Conservation (phyloP, 2,329 filamentous ascomycete species). For the Neofusicoccum kwambonambiense region DNA sequence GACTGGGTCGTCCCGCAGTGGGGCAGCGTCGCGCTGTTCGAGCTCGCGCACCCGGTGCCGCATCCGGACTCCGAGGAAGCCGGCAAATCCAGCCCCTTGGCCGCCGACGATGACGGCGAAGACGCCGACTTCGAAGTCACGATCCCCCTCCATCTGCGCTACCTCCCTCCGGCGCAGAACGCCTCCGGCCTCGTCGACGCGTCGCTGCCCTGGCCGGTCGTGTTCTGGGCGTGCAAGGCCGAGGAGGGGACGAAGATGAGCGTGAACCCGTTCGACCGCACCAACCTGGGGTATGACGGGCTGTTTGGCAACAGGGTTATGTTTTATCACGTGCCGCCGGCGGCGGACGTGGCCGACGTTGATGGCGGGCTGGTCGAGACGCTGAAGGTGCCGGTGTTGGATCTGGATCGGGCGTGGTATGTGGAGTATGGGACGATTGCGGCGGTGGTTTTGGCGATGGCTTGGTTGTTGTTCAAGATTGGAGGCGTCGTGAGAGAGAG, state of each 20-base stretch:
- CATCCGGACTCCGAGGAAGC: not conserved
- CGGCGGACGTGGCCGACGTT: slow-evolving; percentile 1
- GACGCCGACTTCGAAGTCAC: slow-evolving; percentile 60
- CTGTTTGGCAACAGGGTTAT: slow-evolving; percentile 73
- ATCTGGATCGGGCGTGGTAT: slow-evolving; percentile 33
- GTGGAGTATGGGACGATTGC: slow-evolving; percentile 46
- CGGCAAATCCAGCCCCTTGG: no score
- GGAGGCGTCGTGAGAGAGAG: slow-evolving; percentile 11
- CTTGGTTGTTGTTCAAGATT: slow-evolving; percentile 46
- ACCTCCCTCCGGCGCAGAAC: slow-evolving; percentile 64
- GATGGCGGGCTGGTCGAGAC: slow-evolving; percentile 27
- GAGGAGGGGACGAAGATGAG: slow-evolving; percentile 66
- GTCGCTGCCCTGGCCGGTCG: slow-evolving; percentile 72
- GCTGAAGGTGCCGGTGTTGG: slow-evolving; percentile 45
- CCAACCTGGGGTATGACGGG: slow-evolving; percentile 81
- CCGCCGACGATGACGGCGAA: slow-evolving; percentile 21
- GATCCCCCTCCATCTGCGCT: slow-evolving; percentile 83
- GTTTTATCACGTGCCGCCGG: slow-evolving; percentile 69
- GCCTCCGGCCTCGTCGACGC: slow-evolving; percentile 39
- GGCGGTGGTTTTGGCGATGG: slow-evolving; percentile 44
- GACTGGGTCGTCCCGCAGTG: slow-evolving; percentile 73
- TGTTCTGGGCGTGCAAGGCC: slow-evolving; percentile 87
- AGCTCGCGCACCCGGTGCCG: slow-evolving; percentile 60
- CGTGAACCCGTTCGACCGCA: slow-evolving; percentile 79
- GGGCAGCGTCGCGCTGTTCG: slow-evolving; percentile 76